Conservation (phyloP, 345 rosid genomes). For the Pistacia vera region DNA sequence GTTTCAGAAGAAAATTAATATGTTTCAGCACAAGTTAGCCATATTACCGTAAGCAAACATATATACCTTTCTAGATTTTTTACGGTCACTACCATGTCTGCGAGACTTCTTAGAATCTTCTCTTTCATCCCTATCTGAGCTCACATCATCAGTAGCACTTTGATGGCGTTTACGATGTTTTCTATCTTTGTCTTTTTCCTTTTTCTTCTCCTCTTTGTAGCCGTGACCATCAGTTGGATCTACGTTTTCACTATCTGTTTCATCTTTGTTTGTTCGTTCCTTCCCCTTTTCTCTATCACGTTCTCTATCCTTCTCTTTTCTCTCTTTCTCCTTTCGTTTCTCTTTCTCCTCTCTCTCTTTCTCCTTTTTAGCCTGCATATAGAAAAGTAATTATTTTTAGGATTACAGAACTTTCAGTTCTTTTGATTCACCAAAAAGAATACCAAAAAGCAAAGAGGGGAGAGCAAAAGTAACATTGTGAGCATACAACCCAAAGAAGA, state of each 20-base stretch:
- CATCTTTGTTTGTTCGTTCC: slow-evolving; percentile 74
- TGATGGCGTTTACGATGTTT: slow-evolving; percentile 82
- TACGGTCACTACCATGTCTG: slow-evolving; percentile 79
- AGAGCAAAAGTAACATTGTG: too few relatives aligned
- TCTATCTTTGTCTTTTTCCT: slow-evolving; percentile 80
- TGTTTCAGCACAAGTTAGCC: slow-evolving; percentile 7
- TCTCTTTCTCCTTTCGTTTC: slow-evolving; percentile 66
- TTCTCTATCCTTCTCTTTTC: slow-evolving; percentile 75
- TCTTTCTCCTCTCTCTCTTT: slow-evolving; percentile 64
- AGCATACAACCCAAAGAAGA: too few relatives aligned
- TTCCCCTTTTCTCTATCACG: slow-evolving; percentile 83
- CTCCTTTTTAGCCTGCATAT: slow-evolving; percentile 73
- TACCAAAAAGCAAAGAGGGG: background rate
- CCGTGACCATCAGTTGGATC: slow-evolving; percentile 60
- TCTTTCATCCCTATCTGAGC: slow-evolving; percentile 84
- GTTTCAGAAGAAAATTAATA: slow-evolving; percentile 5
- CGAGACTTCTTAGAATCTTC: slow-evolving; percentile 80
- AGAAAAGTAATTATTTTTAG: background rate
- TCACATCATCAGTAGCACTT: slow-evolving; percentile 64
- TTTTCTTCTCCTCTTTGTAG: slow-evolving; percentile 78
- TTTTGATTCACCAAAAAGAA: background rate
- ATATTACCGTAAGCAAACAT: background rate
- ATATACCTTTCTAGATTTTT: slow-evolving; percentile 86
- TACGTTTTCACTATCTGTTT: slow-evolving; percentile 75
- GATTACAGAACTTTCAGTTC: background rate